Evolutionary conservation across 768 basidiomycete species (phyloP).

Genomic region (Gloeopeniophorella convolvens): DNA sequence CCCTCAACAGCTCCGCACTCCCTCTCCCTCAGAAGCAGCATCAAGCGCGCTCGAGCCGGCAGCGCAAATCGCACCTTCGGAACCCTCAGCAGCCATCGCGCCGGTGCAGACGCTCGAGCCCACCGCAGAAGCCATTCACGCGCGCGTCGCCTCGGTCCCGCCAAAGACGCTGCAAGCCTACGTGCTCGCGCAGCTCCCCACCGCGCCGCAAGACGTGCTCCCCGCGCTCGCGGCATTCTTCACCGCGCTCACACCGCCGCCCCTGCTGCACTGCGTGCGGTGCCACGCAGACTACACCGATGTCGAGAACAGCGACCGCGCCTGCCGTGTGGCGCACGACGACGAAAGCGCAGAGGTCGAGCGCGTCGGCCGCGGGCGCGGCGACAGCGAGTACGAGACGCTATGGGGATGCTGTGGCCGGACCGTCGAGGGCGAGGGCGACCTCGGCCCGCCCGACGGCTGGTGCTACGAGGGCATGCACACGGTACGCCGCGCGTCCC

Average conservation of each 20-base stretch:
- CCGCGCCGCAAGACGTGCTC: conserved; percentile 35
- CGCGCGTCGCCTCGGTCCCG: conserved; percentile 54
- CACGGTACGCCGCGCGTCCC: conserved; percentile 43
- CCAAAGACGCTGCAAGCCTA: conserved; percentile 62
- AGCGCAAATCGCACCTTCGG: conserved; percentile 22
- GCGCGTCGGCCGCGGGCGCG: conserved; percentile 38
- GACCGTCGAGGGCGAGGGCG: conserved; percentile 68
- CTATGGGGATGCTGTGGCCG: conserved; percentile 70
- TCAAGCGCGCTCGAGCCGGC: conserved; percentile 13
- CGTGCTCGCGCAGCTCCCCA: conserved; percentile 44
- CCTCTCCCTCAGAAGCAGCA: conserved; percentile 41
- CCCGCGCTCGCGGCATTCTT: conserved; percentile 53
- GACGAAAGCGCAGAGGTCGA: conserved; percentile 77
- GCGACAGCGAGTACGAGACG: conserved; percentile 38
- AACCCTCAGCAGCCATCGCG: conserved; percentile 25
- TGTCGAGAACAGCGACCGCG: conserved; percentile 65
- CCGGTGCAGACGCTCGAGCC: conserved; percentile 22
- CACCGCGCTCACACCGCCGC: conserved; percentile 55
- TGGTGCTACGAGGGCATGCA: conserved; percentile 86
- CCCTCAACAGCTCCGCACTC: conserved; percentile 42
- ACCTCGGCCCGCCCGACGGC: conserved; percentile 78
- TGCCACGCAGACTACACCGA: conserved; percentile 69
- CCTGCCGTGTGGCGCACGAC: conserved; percentile 68
- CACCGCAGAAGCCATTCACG: conserved; percentile 34
- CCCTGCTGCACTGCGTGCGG: conserved; percentile 63